Evolutionary conservation across 106 monocot species (phyloP).

Genomic region (Platanthera guangdongensis): DNA sequence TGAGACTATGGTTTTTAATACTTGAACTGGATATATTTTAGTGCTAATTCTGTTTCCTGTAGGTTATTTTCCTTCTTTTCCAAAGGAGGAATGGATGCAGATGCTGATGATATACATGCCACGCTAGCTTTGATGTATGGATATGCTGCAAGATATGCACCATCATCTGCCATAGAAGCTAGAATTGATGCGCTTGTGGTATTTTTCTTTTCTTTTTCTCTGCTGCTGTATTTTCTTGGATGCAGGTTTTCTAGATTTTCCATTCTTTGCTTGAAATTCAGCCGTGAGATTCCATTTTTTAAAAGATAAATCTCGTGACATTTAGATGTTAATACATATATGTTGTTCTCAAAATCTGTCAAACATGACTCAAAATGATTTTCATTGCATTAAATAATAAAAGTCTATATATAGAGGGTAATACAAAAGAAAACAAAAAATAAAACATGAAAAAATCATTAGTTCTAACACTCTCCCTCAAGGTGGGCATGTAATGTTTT

Average conservation of each 20-base stretch:
- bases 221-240: neutral
- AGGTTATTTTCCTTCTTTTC: conserved; percentile 86
- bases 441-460: too few relatives aligned
- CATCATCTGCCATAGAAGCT: conserved; percentile 91
- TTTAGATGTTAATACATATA: neutral
- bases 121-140: conserved; percentile 98
- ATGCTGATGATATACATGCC: conserved; percentile 92
- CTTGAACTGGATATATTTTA: neutral
- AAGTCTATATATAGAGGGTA: too few relatives aligned
- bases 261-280: neutral
- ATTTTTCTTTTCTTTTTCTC: conserved; percentile 16
- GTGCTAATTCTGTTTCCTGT: conserved; percentile 13
- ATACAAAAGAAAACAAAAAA: too few relatives aligned
- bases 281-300: neutral
- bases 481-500: too few relatives aligned
- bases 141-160: conserved; percentile 99
- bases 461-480: too few relatives aligned
- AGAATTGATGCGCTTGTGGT: conserved; percentile 99
- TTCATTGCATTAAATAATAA: too few relatives aligned
- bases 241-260: neutral
- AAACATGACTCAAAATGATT: too few relatives aligned
- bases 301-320: neutral
- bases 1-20: neutral
- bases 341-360: neutral
- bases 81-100: conserved; percentile 45